Percentiles rank a stretch among this genome's conserved stretches.
Evolutionary conservation across 2,329 filamentous ascomycete species (phyloP).

Genomic region (Fusarium sp.): DNA sequence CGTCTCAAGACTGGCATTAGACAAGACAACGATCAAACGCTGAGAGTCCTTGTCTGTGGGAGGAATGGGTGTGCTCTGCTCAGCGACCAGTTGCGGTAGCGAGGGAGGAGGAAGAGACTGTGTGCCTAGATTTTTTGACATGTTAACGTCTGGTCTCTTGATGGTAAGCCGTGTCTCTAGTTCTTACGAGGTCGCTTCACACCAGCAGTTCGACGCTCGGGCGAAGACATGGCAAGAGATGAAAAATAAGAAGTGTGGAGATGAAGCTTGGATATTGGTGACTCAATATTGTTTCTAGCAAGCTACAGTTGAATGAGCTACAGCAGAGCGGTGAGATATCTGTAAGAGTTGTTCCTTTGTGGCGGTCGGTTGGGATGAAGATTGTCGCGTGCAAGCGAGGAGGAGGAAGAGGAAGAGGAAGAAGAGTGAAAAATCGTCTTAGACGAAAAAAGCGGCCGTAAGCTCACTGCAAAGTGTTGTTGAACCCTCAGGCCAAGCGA

Average conservation of each 20-base stretch:
- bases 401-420: slow-evolving; percentile 15
- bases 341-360: neutral
- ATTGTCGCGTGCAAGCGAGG: slow-evolving; percentile 18
- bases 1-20: slow-evolving; percentile 96
- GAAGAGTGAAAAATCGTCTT: slow-evolving; percentile 25
- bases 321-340: slow-evolving; percentile 1
- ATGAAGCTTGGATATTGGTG: slow-evolving; percentile 24
- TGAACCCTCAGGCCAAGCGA: slow-evolving; percentile 40
- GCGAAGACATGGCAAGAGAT: slow-evolving; percentile 54
- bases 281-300: slow-evolving; percentile 13
- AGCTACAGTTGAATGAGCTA: slow-evolving; percentile 19
- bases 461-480: slow-evolving; percentile 18
- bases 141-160: slow-evolving; percentile 34
- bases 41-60: slow-evolving; percentile 90
- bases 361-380: neutral
- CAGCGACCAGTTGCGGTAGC: slow-evolving; percentile 91
- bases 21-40: slow-evolving; percentile 93
- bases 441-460: slow-evolving; percentile 16
- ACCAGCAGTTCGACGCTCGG: slow-evolving; percentile 56
- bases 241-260: slow-evolving; percentile 18
- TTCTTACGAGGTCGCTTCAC: slow-evolving; percentile 60
- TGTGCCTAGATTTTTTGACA: slow-evolving; percentile 70
- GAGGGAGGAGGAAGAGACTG: slow-evolving; percentile 94
- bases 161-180: slow-evolving; percentile 6
- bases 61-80: slow-evolving; percentile 88